Conservation (phyloP, 805 yeast species). For the Saccharomycopsis amapae region DNA sequence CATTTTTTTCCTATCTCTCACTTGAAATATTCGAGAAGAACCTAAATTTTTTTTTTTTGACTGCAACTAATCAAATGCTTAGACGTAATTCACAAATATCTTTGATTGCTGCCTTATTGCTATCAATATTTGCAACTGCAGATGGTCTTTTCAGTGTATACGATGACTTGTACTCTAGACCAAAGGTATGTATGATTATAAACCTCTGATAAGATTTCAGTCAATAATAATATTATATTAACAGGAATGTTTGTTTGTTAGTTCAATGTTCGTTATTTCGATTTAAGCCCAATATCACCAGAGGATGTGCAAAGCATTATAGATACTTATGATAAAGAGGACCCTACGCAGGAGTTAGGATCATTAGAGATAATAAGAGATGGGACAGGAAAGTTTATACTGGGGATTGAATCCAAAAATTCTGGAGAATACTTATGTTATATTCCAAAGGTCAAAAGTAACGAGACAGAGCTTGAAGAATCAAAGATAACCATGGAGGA, state of each 20-base stretch:
- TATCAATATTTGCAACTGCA: not conserved
- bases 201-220: not conserved
- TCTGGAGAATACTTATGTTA: not conserved
- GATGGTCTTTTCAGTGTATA: conserved; percentile 6
- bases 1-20: not conserved
- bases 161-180: conserved; percentile 12
- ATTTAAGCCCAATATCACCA: too few relatives aligned
- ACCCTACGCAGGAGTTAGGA: not conserved
- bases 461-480: not conserved
- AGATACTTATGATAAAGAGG: not conserved
- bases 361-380: not conserved
- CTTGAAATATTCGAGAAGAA: too few relatives aligned
- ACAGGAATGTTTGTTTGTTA: too few relatives aligned
- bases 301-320: too few relatives aligned
- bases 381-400: too few relatives aligned
- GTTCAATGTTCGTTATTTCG: too few relatives aligned
- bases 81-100: too few relatives aligned
- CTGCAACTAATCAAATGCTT: too few relatives aligned
- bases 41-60: too few relatives aligned
- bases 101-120: not conserved
- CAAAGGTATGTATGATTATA: conserved; percentile 9
- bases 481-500: not conserved
- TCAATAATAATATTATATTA: too few relatives aligned
- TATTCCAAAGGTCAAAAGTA: not conserved
- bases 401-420: too few relatives aligned